Evolutionary conservation across 768 basidiomycete genomes (phyloP).

Genomic region (Mycena epipterygia): DNA sequence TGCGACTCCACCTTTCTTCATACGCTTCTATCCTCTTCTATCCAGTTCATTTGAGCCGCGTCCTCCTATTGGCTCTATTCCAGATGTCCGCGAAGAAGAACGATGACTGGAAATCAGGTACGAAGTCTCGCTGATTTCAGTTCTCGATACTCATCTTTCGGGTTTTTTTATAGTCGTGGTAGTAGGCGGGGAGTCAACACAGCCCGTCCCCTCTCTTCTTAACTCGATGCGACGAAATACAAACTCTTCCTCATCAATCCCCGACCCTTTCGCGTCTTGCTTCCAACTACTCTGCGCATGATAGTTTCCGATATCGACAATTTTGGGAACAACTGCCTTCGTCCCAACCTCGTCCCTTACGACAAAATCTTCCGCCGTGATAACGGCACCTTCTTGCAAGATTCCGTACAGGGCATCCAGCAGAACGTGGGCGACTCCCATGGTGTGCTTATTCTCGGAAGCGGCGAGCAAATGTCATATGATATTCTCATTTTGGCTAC

Average conservation of each 20-base stretch:
- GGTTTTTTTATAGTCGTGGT: constrained; percentile 54
- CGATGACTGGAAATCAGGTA: constrained; percentile 29
- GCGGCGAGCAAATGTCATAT: constrained; percentile 65
- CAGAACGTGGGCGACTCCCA: constrained; percentile 49
- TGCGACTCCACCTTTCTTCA: no score
- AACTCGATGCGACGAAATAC: constrained; percentile 61
- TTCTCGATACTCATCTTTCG: background rate
- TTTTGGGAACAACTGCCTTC: constrained; percentile 56
- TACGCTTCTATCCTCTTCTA: no score
- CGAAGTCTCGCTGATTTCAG: no score
- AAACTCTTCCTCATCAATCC: constrained; percentile 68
- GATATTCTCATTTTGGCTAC: constrained; percentile 71
- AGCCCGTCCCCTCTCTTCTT: constrained; percentile 61
- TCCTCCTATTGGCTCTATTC: no score
- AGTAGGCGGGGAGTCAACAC: constrained; percentile 68
- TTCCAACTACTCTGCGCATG: constrained; percentile 68
- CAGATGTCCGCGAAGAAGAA: constrained; percentile 28
- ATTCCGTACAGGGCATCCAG: constrained; percentile 47
- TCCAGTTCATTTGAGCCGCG: no score
- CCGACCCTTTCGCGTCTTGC: constrained; percentile 63
- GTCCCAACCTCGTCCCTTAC: constrained; percentile 67
- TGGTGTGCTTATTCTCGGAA: constrained; percentile 60
- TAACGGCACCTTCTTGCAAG: constrained; percentile 62
- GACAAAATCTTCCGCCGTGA: constrained; percentile 62
- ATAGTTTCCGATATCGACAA: constrained; percentile 54